phyloP scores from a whole-genome alignment of 129 eudicot species.

The Tagetes erecta region DNA sequence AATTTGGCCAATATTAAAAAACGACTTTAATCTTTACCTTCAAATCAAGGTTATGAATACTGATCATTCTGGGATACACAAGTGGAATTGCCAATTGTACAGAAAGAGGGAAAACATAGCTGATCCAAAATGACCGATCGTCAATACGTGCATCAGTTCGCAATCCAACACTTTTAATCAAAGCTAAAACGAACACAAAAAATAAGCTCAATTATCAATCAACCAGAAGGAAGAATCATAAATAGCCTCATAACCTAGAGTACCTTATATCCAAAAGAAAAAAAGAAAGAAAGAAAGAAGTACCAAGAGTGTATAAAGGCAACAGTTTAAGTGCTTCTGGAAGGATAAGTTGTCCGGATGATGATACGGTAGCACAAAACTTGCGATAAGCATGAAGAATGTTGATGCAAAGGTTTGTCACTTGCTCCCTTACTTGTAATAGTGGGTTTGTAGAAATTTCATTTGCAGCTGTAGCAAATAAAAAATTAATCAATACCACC shows the following conservation, averaged over 20 bases:
- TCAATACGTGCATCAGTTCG: slow-evolving; percentile 81
- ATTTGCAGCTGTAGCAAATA: slow-evolving; percentile 65
- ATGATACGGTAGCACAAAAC: slow-evolving; percentile 91
- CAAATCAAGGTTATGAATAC: slow-evolving; percentile 66
- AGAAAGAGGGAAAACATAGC: slow-evolving; percentile 69
- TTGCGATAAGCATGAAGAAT: slow-evolving; percentile 88
- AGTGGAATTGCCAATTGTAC: slow-evolving; percentile 79
- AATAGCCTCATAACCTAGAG: slow-evolving; percentile 6
- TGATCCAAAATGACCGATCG: slow-evolving; percentile 85
- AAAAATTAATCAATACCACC: background rate
- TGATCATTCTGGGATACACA: slow-evolving; percentile 90
- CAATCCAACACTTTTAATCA: slow-evolving; percentile 77
- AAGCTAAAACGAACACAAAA: slow-evolving; percentile 43
- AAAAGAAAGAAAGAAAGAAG: slow-evolving; percentile 22
- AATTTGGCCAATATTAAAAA: background rate
- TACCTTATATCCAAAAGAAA: background rate
- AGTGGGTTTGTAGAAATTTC: slow-evolving; percentile 73
- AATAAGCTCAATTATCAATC: background rate
- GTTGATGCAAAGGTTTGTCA: slow-evolving; percentile 70
- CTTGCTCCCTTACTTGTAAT: slow-evolving; percentile 77
- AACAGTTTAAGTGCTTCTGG: slow-evolving; percentile 96
- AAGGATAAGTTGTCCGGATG: slow-evolving; percentile 91
- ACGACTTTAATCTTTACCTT: slow-evolving; percentile 45
- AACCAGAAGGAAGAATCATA: slow-evolving; percentile 1
- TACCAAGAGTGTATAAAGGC: slow-evolving; percentile 96